Conservation (phyloP, 1,139 yeast genomes). For the Protomyces inouyei region DNA sequence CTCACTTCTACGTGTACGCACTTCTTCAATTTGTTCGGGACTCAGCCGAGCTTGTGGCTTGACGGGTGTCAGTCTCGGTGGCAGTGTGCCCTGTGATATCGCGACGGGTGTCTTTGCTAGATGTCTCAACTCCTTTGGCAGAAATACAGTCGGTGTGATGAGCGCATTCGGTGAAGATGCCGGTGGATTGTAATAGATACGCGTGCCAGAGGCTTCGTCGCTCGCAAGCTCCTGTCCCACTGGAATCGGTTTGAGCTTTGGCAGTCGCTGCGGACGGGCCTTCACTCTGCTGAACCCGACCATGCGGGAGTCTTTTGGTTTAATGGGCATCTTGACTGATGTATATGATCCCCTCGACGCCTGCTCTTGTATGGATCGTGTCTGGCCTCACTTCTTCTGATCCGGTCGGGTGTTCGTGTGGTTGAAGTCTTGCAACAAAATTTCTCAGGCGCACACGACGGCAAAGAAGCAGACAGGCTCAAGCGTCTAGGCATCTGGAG, state of each 20-base stretch:
- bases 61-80: conserved; percentile 15
- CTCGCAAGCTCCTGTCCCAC: conserved; percentile 19
- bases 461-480: not conserved
- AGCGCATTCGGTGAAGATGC: conserved; percentile 25
- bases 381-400: not conserved
- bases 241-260: conserved; percentile 19
- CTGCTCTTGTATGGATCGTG: not conserved
- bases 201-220: conserved; percentile 6
- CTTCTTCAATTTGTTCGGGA: conserved; percentile 13
- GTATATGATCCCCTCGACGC: too few species aligned
- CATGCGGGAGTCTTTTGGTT: conserved; percentile 23
- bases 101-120: not conserved
- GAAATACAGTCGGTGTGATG: conserved; percentile 20
- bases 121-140: conserved; percentile 21
- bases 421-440: not conserved
- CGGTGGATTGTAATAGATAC: conserved; percentile 25
- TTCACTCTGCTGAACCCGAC: conserved; percentile 22
- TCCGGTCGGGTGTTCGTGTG: not conserved
- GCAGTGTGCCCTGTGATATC: not conserved
- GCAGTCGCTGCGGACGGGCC: conserved; percentile 20
- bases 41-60: conserved; percentile 1
- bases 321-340: conserved; percentile 13
- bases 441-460: not conserved
- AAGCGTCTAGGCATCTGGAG: too few species aligned
- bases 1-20: not conserved